These are phyloP conservation scores for Carex pumila DNA, from an alignment of 176 grass and related monocot genomes.

Conservation along the genomic window DNA sequence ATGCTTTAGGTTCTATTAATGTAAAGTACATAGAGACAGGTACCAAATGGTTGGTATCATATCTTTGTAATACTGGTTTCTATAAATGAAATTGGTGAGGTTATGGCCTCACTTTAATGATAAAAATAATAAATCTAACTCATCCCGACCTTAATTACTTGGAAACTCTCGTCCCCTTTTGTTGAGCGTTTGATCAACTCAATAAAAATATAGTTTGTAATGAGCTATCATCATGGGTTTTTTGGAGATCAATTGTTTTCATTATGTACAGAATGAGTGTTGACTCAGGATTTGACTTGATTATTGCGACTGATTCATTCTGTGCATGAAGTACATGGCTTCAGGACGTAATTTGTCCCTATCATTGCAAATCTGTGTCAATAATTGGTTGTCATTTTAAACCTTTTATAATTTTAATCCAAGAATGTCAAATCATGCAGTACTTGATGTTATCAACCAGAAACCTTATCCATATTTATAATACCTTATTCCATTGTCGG, in stretches of 20 bases:
- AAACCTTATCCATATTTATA: background rate
- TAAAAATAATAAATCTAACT: background rate
- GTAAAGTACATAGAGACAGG: too few species aligned
- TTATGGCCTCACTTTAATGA: too few species aligned
- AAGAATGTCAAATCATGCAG: background rate
- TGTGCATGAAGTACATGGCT: background rate
- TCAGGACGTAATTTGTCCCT: background rate
- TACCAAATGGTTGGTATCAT: too few species aligned
- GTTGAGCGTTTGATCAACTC: background rate
- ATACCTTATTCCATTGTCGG: too few species aligned
- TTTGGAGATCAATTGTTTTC: background rate
- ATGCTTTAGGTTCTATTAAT: too few species aligned
- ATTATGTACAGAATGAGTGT: background rate
- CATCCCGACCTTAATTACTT: background rate
- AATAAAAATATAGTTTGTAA: background rate
- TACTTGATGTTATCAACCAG: background rate
- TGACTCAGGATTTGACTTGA: background rate
- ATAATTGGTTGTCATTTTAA: background rate
- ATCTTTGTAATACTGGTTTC: too few species aligned
- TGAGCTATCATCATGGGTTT: background rate
- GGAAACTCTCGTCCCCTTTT: background rate
- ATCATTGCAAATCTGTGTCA: background rate
- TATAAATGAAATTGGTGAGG: too few species aligned
- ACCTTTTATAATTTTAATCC: background rate
- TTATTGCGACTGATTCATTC: background rate